A percentile compares a stretch with the other conserved stretches of the same genome.
Evolutionary conservation across 306 rosid species (phyloP).

Genomic region (Pterocarpus santalinus): DNA sequence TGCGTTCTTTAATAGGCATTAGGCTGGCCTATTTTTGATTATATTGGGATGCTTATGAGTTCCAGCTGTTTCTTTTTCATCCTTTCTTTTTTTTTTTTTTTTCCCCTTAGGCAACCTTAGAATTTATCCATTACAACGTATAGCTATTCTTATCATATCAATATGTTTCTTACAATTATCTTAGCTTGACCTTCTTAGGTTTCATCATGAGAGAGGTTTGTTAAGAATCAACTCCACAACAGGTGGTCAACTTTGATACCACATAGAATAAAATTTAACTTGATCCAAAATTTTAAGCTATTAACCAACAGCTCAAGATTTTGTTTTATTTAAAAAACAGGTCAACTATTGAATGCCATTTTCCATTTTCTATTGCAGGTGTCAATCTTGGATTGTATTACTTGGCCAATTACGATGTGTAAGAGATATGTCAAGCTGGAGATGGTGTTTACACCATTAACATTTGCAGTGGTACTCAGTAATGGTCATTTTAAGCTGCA

Average conservation of each 20-base stretch:
- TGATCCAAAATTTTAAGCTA: not conserved
- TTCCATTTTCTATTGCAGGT: slow-evolving; percentile 15
- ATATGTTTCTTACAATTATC: too few relatives aligned
- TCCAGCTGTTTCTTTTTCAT: not conserved
- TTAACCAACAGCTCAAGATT: not conserved
- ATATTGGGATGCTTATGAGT: not conserved
- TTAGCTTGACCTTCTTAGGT: too few relatives aligned
- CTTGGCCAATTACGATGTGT: not conserved
- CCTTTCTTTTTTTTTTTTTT: too few relatives aligned
- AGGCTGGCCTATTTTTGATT: not conserved
- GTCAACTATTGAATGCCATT: not conserved
- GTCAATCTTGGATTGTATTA: slow-evolving; percentile 3
- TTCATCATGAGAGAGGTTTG: not conserved
- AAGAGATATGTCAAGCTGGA: not conserved
- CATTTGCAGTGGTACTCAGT: slow-evolving; percentile 36
- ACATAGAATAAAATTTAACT: not conserved
- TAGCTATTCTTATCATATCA: too few relatives aligned
- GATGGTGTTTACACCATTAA: slow-evolving; percentile 28
- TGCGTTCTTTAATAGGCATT: not conserved
- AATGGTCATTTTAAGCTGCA: not conserved
- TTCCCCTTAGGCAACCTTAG: too few relatives aligned
- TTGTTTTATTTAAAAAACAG: not conserved
- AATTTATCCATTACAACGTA: too few relatives aligned
- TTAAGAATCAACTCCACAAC: not conserved
- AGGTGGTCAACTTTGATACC: not conserved